phyloP scores from a whole-genome alignment of 2,329 filamentous ascomycete species.

The Bisporella sp. region DNA sequence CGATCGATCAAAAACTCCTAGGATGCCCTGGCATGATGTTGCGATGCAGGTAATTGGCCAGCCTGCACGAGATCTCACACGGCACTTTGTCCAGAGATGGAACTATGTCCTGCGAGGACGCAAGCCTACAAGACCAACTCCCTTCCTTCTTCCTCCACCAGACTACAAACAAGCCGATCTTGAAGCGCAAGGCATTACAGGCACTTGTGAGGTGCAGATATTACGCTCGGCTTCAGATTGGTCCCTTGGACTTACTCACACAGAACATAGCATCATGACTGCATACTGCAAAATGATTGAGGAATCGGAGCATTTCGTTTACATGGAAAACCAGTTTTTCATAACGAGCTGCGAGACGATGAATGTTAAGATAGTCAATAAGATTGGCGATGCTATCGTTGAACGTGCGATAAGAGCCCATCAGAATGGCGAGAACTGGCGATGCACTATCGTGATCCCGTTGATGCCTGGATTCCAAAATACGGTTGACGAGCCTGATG shows the following conservation, averaged over 20 bases:
- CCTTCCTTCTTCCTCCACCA: slow-evolving; percentile 86
- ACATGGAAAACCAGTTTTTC: slow-evolving; percentile 99
- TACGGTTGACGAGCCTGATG: slow-evolving; percentile 87
- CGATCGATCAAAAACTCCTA: slow-evolving; percentile 75
- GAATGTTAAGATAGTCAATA: slow-evolving; percentile 81
- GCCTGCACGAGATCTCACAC: slow-evolving; percentile 84
- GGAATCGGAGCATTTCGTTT: slow-evolving; percentile 92
- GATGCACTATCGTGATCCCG: slow-evolving; percentile 82
- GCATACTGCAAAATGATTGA: slow-evolving; percentile 94
- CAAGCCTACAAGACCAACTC: slow-evolving; percentile 87
- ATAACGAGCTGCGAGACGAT: slow-evolving; percentile 88
- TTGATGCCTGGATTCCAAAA: slow-evolving; percentile 99
- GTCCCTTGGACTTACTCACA: slow-evolving; percentile 84
- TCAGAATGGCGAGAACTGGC: slow-evolving; percentile 82
- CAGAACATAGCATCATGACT: slow-evolving; percentile 91
- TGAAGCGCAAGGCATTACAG: slow-evolving; percentile 79
- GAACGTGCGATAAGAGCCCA: slow-evolving; percentile 83
- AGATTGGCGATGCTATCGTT: slow-evolving; percentile 89
- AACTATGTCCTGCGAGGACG: slow-evolving; percentile 92
- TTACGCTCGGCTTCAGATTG: slow-evolving; percentile 83
- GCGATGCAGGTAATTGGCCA: slow-evolving; percentile 97
- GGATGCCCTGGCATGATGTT: slow-evolving; percentile 99
- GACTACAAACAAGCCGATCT: slow-evolving; percentile 85
- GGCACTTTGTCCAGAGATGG: slow-evolving; percentile 97
- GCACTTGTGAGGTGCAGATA: slow-evolving; percentile 95